Base-by-base conservation (phyloP, 2,329 filamentous ascomycete genomes). In the Zymoseptoria crescenta region DNA sequence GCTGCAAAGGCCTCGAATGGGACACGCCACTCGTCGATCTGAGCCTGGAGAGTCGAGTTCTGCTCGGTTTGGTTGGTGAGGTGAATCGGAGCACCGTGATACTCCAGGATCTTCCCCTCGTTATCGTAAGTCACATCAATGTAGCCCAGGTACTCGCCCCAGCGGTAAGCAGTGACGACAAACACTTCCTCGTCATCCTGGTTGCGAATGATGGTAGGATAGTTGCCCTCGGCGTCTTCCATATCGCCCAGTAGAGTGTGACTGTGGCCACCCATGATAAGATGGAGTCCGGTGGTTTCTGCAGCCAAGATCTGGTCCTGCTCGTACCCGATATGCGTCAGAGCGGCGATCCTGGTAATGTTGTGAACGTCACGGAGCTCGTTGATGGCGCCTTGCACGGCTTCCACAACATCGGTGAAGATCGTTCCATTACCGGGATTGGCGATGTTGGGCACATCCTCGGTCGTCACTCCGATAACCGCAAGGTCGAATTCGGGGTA, bases 81-180 rank as follows among this genome's bases (percentile, higher is more conserved):
- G 67, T 86, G 84, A 64, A 87, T 82, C 0, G 85, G 85, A 0
- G 79, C 84, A 30, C 85, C 85, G 66, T 81, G 80, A 72, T 87
- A 87, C 3, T 78, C 79, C 5, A 87, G 76, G 16, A 86, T 80
- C 69, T 81, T 83, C 69, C 85, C 85, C 1, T 81, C 73, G 3
- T 75, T 63, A 65, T 86, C 83, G 66, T 85, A 87, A 0, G 82
- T 83, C 7, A 87, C 79, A 62, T 87, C 84, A 64, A 87, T 87
- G 70, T 85, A 85, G 59, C 85, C 85, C 2, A 87, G 72, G 58
- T 87, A 87, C 73, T 87, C 83, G 55, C 85, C 85, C 85, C 85
- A 87, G 62, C 84, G 80, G 68, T 84, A 87, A 2, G 84, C 81
- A 7, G 84, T 86, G 19, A 88, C 85, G 66, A 87, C 80, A 68